phyloP scores from a whole-genome alignment of 73 alveolate species.

The Durusdinium trenchii region DNA sequence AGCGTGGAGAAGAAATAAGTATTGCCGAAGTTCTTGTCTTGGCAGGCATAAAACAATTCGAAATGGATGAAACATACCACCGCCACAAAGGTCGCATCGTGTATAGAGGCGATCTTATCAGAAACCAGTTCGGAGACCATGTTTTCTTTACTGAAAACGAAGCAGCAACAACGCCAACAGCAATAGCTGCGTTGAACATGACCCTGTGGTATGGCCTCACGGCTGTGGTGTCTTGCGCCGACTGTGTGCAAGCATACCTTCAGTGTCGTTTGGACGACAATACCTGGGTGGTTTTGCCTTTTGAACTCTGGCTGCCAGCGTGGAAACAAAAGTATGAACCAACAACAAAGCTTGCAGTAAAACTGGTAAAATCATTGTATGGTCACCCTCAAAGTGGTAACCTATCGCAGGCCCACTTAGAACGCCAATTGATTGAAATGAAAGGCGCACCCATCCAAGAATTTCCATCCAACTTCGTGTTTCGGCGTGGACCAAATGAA shows the following conservation, averaged over 20 bases:
- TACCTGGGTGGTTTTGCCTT: background rate
- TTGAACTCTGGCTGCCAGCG: background rate
- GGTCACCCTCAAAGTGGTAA: constrained; percentile 50
- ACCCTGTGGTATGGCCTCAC: constrained; percentile 23
- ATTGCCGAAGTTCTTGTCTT: background rate
- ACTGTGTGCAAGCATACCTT: constrained; percentile 17
- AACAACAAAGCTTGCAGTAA: background rate
- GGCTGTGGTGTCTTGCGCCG: constrained; percentile 40
- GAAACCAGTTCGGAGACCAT: constrained; percentile 1
- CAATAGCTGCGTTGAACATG: constrained; percentile 24
- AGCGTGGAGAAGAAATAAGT: background rate
- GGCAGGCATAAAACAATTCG: constrained; percentile 34
- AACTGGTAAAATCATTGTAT: background rate
- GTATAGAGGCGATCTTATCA: background rate
- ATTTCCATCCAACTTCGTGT: constrained; percentile 4
- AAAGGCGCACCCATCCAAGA: constrained; percentile 13
- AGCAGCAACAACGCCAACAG: constrained; percentile 25
- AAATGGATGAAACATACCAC: background rate
- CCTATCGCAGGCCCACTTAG: background rate
- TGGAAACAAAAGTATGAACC: constrained; percentile 6
- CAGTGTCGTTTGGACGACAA: constrained; percentile 2
- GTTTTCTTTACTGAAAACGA: constrained; percentile 30
- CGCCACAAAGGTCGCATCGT: background rate
- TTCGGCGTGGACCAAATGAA: constrained; percentile 13
- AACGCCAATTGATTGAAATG: background rate